A percentile compares a stretch with the other conserved stretches of the same genome.
Conservation (phyloP, 345 rosid genomes). For the Salix udensis region DNA sequence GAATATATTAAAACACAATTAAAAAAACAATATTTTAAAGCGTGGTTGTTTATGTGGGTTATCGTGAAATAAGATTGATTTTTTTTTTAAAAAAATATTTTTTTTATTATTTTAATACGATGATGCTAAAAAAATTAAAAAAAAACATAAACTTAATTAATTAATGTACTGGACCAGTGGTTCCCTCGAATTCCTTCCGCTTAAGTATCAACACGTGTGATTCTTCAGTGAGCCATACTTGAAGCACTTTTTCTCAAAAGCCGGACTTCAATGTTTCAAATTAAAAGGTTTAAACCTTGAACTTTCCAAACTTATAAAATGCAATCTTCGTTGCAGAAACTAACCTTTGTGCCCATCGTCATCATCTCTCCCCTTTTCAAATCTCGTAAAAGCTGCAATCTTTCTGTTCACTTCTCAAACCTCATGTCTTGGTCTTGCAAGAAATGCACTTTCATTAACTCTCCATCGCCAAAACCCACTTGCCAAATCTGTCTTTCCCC, state of each 20-base stretch:
- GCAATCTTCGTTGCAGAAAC: background rate
- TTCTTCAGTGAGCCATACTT: background rate
- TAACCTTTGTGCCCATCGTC: background rate
- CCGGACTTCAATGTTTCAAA: background rate
- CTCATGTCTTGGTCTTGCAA: conserved; percentile 71
- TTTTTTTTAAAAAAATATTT: too few species aligned
- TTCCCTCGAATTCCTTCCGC: too few species aligned
- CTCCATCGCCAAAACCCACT: conserved; percentile 56
- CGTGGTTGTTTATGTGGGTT: too few species aligned
- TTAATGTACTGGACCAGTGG: too few species aligned
- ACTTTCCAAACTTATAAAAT: conserved; percentile 4
- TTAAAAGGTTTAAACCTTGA: background rate
- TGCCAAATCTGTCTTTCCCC: conserved; percentile 58
- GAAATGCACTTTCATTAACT: conserved; percentile 82
- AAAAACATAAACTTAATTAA: too few species aligned
- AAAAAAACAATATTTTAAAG: too few species aligned
- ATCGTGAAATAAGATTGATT: too few species aligned
- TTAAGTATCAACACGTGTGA: background rate
- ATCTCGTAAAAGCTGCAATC: conserved; percentile 8
- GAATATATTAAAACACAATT: too few species aligned
- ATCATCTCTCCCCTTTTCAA: background rate
- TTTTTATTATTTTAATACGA: too few species aligned
- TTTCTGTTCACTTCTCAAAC: background rate
- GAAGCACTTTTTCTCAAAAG: background rate
- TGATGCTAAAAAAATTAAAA: too few species aligned